Evolutionary conservation across 805 yeast species (phyloP).

Genomic region (Nakazawaea siamensis): DNA sequence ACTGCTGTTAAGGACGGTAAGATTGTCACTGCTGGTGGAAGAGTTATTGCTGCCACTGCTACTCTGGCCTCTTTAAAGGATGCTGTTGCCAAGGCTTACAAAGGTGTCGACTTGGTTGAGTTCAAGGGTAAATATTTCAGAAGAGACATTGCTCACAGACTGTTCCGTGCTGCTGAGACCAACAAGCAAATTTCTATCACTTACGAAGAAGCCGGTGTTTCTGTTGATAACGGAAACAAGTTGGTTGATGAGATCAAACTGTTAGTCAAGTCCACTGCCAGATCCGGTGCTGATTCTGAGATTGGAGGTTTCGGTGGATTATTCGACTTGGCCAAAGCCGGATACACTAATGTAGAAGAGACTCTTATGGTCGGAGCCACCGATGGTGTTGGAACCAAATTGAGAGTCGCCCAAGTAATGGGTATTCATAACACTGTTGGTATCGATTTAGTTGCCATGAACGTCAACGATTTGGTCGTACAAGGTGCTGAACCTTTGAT

Average conservation of each 20-base stretch:
- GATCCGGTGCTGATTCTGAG: constrained; percentile 96
- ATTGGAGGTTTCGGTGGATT: constrained; percentile 99
- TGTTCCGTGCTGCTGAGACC: constrained; percentile 52
- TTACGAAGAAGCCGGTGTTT: constrained; percentile 94
- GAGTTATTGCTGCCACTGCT: constrained; percentile 94
- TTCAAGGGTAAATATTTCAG: constrained; percentile 78
- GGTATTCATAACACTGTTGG: constrained; percentile 96
- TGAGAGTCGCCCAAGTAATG: constrained; percentile 87
- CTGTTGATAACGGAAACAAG: constrained; percentile 90
- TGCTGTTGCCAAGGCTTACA: constrained; percentile 81
- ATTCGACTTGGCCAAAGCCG: constrained; percentile 84
- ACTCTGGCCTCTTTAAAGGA: constrained; percentile 65
- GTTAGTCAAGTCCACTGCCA: constrained; percentile 83
- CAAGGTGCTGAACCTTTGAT: constrained; percentile 98
- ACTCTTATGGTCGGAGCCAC: constrained; percentile 94
- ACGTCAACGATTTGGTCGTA: constrained; percentile 93
- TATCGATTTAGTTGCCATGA: constrained; percentile 97
- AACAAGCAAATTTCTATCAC: constrained; percentile 46
- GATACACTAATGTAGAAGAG: constrained; percentile 64
- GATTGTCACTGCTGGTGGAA: constrained; percentile 85
- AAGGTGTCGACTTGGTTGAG: constrained; percentile 68
- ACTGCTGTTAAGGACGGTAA: constrained; percentile 52
- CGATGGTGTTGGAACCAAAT: constrained; percentile 98
- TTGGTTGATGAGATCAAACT: constrained; percentile 87
- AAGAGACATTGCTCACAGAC: constrained; percentile 92